These are phyloP conservation scores for Talaromyces funiculosus DNA, from an alignment of 2,329 filamentous ascomycete species.

Conservation along the genomic window DNA sequence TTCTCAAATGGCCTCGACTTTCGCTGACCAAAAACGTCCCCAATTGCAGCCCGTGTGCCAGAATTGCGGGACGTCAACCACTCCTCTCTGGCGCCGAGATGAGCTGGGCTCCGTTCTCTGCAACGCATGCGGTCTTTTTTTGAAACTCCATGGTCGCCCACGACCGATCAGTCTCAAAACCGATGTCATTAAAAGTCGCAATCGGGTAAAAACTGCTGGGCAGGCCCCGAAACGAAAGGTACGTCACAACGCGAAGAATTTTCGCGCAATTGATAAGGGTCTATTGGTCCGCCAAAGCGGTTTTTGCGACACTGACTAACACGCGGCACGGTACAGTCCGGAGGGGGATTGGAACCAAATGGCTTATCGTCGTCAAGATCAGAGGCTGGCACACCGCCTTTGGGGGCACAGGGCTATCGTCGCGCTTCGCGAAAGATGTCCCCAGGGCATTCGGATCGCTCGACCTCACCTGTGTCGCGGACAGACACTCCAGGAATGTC, in stretches of 20 bases:
- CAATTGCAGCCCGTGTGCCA: slow-evolving; percentile 88
- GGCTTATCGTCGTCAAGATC: slow-evolving; percentile 54
- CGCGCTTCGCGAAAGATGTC: slow-evolving; percentile 65
- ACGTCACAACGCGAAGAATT: slow-evolving; percentile 28
- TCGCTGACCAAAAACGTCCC: slow-evolving; percentile 49
- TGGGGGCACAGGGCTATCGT: slow-evolving; percentile 54
- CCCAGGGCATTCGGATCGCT: slow-evolving; percentile 68
- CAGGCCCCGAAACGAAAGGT: slow-evolving; percentile 82
- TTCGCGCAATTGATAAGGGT: slow-evolving; percentile 18
- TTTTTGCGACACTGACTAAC: slow-evolving; percentile 22
- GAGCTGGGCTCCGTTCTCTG: slow-evolving; percentile 92
- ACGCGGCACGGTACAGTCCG: slow-evolving; percentile 30
- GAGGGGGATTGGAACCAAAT: slow-evolving; percentile 46
- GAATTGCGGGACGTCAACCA: slow-evolving; percentile 93
- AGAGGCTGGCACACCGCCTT: slow-evolving; percentile 52
- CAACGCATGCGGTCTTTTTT: slow-evolving; percentile 95
- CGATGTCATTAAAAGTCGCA: slow-evolving; percentile 98
- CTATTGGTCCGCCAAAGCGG: background rate
- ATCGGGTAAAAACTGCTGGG: slow-evolving; percentile 85
- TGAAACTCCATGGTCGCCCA: slow-evolving; percentile 90
- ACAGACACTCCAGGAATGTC: slow-evolving; percentile 68
- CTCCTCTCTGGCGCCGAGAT: slow-evolving; percentile 94
- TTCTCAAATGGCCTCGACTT: slow-evolving; percentile 39
- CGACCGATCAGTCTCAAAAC: slow-evolving; percentile 96
- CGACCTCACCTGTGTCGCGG: slow-evolving; percentile 72